Base-by-base conservation (phyloP, 2,329 filamentous ascomycete genomes). In the Blastomyces parvus region DNA sequence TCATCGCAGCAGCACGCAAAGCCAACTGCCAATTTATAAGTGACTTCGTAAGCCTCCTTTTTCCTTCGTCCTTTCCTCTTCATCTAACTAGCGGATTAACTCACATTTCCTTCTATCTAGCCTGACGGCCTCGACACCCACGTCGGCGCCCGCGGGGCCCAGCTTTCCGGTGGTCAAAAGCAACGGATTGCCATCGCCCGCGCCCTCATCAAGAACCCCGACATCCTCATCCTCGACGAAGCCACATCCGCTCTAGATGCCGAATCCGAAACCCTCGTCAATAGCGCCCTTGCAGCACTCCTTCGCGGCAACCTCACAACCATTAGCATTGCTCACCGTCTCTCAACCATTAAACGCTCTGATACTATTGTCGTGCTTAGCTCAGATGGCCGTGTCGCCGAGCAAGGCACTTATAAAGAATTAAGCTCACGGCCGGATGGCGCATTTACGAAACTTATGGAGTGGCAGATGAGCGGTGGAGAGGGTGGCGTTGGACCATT, bases 1-100 rank as follows among this genome's bases (percentile, higher is more conserved):
- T 99, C 64, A 84, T 96, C 64, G 83, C 86, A 25, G 95, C 94
- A 8, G 94, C 94, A 3, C 84, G 90, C 66, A 89, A 93, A 74
- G 94, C 94, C 62, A 99, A 99, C 75, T 99, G 94, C 74, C 88
- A 89, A 69, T 99, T 99, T 73, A 96, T 99, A 74, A 88, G 89
- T 73, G 94, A 99, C 74, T 95, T 99, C 69, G 83, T 85, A 77
- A 80, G 83, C 80, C 14, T 58, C 30, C 58, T 33, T 30, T 17
- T 17, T 22, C 4, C 11, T 2, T 40, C n/a, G 40, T 57, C 13
- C 42, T 58, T 30, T 52, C 13, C 48, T 52, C 27, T 13, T 30
- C 22, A 14, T 33, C 9, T 56, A 27, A n/a, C 7, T n/a, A 33
- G 25, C 11, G 2, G 25, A 22, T 59, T 44, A 60, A 58, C 61